These are phyloP conservation scores for Sphagnum fallax DNA, from an alignment of 228 moss, liverwort and hornwort species.

Conservation along the genomic window DNA sequence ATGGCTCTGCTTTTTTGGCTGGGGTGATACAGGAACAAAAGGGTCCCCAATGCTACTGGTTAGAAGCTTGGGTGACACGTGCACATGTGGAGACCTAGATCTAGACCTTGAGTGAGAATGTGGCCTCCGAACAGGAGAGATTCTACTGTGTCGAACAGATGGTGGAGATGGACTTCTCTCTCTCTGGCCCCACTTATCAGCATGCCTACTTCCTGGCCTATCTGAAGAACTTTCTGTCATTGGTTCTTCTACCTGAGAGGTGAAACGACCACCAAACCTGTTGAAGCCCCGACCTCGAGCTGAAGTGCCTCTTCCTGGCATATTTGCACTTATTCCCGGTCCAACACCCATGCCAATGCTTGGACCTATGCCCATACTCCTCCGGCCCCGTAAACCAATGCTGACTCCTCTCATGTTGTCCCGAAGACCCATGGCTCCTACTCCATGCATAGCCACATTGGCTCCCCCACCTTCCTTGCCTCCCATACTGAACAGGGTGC, in stretches of 20 bases:
- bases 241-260: constrained; percentile 41
- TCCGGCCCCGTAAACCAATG: constrained; percentile 42
- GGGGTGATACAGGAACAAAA: constrained; percentile 17
- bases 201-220: constrained; percentile 46
- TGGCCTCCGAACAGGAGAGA: constrained; percentile 42
- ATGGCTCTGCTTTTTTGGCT: too few relatives aligned
- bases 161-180: constrained; percentile 29
- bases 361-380: constrained; percentile 54
- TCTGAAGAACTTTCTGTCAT: constrained; percentile 41
- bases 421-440: constrained; percentile 53
- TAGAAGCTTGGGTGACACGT: constrained; percentile 45
- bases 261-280: constrained; percentile 47
- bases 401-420: constrained; percentile 24
- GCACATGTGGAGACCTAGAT: constrained; percentile 51
- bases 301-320: constrained; percentile 38
- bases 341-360: constrained; percentile 37
- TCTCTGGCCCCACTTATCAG: constrained; percentile 45
- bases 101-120: constrained; percentile 32
- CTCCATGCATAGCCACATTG: constrained; percentile 50
- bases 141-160: constrained; percentile 47
- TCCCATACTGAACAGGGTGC: constrained; percentile 56
- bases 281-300: constrained; percentile 63
- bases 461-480: constrained; percentile 27
- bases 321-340: constrained; percentile 45
- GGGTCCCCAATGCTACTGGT: constrained; percentile 32